These are phyloP conservation scores for Penicillium macrosclerotiorum DNA, from an alignment of 495 filamentous ascomycete species.

Conservation along the genomic window DNA sequence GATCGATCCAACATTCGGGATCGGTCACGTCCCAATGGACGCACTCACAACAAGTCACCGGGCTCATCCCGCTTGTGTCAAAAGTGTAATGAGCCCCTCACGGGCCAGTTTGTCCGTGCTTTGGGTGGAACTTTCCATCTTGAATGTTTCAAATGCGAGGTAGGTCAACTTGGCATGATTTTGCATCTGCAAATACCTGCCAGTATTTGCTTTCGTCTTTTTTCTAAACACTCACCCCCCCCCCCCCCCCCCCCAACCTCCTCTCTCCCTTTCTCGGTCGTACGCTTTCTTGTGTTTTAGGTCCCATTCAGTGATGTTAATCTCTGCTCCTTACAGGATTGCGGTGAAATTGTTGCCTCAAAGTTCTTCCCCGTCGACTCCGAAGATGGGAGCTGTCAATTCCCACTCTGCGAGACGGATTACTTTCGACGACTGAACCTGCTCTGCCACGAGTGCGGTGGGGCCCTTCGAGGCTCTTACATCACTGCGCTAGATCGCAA, in stretches of 20 bases:
- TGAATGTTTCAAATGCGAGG: conserved; percentile 96
- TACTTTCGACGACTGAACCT: conserved; percentile 93
- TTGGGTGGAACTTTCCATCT: conserved; percentile 91
- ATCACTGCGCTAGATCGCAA: conserved; percentile 97
- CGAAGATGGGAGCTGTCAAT: conserved; percentile 78
- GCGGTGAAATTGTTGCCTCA: conserved; percentile 90
- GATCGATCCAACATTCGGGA: conserved; percentile 40
- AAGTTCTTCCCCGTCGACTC: conserved; percentile 98
- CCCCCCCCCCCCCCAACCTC: too few species aligned
- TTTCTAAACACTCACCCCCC: too few species aligned
- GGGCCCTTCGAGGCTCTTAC: conserved; percentile 93
- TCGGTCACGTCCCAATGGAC: conserved; percentile 45
- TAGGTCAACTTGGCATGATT: conserved; percentile 59
- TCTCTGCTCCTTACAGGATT: conserved; percentile 63
- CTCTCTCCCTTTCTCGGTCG: not conserved
- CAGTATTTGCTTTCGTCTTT: too few species aligned
- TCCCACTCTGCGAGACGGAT: conserved; percentile 95
- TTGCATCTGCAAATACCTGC: too few species aligned
- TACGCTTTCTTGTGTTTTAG: not conserved
- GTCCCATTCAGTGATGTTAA: not conserved
- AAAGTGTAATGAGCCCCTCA: conserved; percentile 81
- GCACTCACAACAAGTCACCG: conserved; percentile 41
- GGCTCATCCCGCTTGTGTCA: conserved; percentile 65
- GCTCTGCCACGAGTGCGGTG: conserved; percentile 87
- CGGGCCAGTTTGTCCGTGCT: conserved; percentile 93